These are phyloP conservation scores for Thielaviopsis ethacetica DNA, from an alignment of 2,329 filamentous ascomycete genomes.

Conservation along the genomic window DNA sequence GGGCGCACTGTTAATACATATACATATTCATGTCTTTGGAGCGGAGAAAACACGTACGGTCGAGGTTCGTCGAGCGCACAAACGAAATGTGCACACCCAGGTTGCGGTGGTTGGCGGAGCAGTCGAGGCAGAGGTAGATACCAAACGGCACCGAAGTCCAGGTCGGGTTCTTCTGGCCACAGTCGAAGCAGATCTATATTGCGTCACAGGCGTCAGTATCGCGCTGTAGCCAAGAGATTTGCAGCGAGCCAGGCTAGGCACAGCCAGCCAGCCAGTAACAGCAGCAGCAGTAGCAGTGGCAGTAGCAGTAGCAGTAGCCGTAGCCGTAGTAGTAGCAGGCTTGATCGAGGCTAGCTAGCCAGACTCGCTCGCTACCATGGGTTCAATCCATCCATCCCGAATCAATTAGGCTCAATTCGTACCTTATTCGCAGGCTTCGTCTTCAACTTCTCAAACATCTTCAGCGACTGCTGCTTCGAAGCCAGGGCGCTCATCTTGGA, in stretches of 20 bases:
- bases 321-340: no score
- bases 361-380: background rate
- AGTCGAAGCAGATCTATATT: constrained; percentile 86
- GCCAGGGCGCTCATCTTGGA: constrained; percentile 47
- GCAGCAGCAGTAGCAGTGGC: no score
- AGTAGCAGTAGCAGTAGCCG: no score
- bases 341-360: background rate
- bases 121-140: constrained; percentile 96
- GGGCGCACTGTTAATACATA: background rate
- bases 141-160: constrained; percentile 96
- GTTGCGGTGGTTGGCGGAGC: constrained; percentile 91
- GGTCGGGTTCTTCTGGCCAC: constrained; percentile 90
- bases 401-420: constrained; percentile 17
- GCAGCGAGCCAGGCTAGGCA: background rate
- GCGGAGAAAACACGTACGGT: constrained; percentile 50
- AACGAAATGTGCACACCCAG: constrained; percentile 98
- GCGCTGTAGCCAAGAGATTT: background rate
- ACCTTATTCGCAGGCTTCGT: constrained; percentile 90
- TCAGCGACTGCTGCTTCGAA: constrained; percentile 86
- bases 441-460: constrained; percentile 96
- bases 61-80: constrained; percentile 93
- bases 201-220: background rate
- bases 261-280: no score
- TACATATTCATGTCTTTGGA: background rate
- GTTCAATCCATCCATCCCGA: background rate